Percentiles rank a stretch among this genome's conserved stretches.
Conservation (phyloP, 129 eudicot species). For the Centrapalus pauciflorus region DNA sequence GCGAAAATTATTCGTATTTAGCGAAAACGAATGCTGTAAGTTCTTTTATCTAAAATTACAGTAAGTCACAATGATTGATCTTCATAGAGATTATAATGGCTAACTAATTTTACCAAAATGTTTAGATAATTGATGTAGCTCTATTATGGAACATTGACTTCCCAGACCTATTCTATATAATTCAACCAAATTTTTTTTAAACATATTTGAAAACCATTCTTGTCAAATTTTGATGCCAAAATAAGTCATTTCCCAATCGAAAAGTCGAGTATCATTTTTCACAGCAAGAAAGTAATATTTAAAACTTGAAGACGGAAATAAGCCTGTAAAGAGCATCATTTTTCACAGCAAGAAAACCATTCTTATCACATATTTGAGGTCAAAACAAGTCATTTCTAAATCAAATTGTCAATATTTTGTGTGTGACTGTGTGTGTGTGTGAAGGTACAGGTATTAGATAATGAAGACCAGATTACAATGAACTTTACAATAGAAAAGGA, state of each 20-base stretch:
- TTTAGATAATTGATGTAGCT: background rate
- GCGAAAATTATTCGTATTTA: background rate
- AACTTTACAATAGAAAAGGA: too few species aligned
- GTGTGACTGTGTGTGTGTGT: too few species aligned
- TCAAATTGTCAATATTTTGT: too few species aligned
- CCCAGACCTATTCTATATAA: background rate
- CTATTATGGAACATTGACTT: slow-evolving; percentile 12
- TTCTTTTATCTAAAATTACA: background rate
- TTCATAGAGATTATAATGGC: slow-evolving; percentile 1
- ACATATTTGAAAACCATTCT: slow-evolving; percentile 7
- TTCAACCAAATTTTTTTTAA: background rate
- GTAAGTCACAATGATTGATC: background rate
- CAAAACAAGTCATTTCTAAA: too few species aligned
- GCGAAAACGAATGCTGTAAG: background rate
- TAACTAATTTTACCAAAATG: slow-evolving; percentile 4
- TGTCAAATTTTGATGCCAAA: background rate
- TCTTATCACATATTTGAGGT: too few species aligned
- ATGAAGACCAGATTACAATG: too few species aligned
- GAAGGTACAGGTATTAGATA: too few species aligned
- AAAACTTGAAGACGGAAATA: too few species aligned
- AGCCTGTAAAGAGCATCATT: too few species aligned
- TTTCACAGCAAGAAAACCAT: too few species aligned
- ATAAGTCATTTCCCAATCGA: background rate
- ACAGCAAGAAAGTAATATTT: too few species aligned
- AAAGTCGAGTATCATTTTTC: too few species aligned